phyloP scores from a whole-genome alignment of 129 eudicot species.

The Glebionis coronaria region DNA sequence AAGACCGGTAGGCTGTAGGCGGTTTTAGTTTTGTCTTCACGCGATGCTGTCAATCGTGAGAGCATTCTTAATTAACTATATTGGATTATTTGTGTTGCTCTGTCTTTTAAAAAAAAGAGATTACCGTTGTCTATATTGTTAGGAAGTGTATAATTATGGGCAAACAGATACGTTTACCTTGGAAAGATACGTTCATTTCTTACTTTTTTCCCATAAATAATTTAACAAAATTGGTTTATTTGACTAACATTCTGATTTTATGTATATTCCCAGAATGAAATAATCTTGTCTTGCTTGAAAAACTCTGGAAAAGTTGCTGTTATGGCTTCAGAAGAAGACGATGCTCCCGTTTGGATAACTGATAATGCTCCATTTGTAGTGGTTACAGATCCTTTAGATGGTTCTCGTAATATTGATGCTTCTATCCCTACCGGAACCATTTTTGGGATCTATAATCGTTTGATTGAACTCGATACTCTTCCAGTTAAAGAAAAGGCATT shows the following conservation, averaged over 20 bases:
- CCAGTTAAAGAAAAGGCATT: slow-evolving; percentile 74
- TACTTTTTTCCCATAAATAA: too few species aligned
- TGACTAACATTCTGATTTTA: not conserved
- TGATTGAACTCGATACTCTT: slow-evolving; percentile 63
- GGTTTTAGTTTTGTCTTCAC: too few species aligned
- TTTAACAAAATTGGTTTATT: not conserved
- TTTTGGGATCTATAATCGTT: slow-evolving; percentile 85
- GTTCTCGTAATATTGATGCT: slow-evolving; percentile 95
- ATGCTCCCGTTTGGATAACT: slow-evolving; percentile 79
- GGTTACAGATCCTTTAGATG: slow-evolving; percentile 96
- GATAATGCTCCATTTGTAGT: slow-evolving; percentile 96
- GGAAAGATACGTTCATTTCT: too few species aligned
- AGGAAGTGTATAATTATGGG: too few species aligned
- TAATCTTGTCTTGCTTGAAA: slow-evolving; percentile 64
- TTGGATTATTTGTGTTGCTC: too few species aligned
- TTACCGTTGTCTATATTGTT: too few species aligned
- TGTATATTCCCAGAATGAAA: slow-evolving; percentile 66
- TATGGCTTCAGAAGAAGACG: slow-evolving; percentile 98
- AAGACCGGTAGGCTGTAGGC: too few species aligned
- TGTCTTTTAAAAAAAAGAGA: too few species aligned
- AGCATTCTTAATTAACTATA: too few species aligned
- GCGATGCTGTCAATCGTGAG: too few species aligned
- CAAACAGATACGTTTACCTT: too few species aligned
- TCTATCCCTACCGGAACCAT: slow-evolving; percentile 97
- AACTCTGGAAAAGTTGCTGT: slow-evolving; percentile 97